These are phyloP conservation scores for Serpula lacrymans DNA, from an alignment of 768 basidiomycete genomes.

Conservation along the genomic window DNA sequence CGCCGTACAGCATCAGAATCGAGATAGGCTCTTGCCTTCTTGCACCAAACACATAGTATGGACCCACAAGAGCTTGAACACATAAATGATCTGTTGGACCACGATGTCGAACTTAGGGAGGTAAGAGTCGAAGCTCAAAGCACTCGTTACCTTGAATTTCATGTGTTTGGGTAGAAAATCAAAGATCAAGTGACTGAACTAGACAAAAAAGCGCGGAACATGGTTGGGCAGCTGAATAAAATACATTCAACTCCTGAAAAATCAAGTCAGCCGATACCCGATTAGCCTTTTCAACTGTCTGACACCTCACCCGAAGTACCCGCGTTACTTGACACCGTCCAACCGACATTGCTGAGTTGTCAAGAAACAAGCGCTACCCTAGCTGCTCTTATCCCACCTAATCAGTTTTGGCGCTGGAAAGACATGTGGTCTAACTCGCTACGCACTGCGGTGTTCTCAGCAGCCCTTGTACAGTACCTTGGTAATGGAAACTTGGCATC, in stretches of 20 bases:
- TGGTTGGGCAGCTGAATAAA: conserved; percentile 74
- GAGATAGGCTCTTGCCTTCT: conserved; percentile 2
- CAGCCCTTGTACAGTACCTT: conserved; percentile 65
- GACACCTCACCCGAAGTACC: conserved; percentile 44
- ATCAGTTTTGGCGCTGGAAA: conserved; percentile 83
- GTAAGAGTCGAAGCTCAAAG: conserved; percentile 32
- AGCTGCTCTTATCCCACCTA: conserved; percentile 58
- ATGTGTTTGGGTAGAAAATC: conserved; percentile 58
- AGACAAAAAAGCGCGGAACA: conserved; percentile 69
- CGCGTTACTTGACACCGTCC: conserved; percentile 52
- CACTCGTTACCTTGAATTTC: conserved; percentile 2
- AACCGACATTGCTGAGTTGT: conserved; percentile 55
- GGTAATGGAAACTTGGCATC: conserved; percentile 56
- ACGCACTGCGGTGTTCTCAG: conserved; percentile 62
- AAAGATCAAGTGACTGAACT: conserved; percentile 70
- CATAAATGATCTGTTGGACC: conserved; percentile 58
- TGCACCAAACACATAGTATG: too few species aligned
- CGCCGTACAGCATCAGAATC: too few species aligned
- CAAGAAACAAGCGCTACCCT: conserved; percentile 46
- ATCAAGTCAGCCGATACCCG: conserved; percentile 42
- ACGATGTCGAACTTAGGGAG: conserved; percentile 63
- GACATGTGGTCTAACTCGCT: conserved; percentile 78
- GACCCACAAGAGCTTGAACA: conserved; percentile 50
- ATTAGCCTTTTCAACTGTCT: conserved; percentile 4
- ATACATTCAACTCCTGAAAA: conserved; percentile 70